Evolutionary conservation across 108 stramenopile species (phyloP).

Genomic region (Heterococcus sp.): DNA sequence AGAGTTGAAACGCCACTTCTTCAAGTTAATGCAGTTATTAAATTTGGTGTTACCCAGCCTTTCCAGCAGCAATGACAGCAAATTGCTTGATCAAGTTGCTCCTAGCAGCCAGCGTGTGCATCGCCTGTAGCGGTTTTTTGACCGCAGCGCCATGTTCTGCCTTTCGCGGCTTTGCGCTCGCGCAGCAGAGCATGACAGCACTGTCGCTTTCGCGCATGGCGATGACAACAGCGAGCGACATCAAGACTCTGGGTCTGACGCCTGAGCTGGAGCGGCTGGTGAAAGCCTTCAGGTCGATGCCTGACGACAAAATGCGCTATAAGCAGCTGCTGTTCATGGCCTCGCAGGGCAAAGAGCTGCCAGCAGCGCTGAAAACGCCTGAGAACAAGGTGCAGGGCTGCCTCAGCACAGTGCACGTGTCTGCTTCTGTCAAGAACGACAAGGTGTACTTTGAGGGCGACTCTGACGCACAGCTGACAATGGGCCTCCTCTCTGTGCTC

Average conservation of each 20-base stretch:
- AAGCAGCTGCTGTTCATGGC: slow-evolving; percentile 94
- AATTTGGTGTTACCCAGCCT: too few relatives aligned
- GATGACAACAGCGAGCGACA: slow-evolving; percentile 27
- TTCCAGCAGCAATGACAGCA: too few relatives aligned
- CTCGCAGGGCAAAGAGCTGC: slow-evolving; percentile 56
- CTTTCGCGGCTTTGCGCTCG: too few relatives aligned
- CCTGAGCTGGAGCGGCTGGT: slow-evolving; percentile 69
- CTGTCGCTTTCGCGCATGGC: too few relatives aligned
- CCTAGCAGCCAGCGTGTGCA: too few relatives aligned
- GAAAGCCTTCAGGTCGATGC: slow-evolving; percentile 69
- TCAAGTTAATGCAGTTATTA: too few relatives aligned
- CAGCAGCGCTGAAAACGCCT: slow-evolving; percentile 55
- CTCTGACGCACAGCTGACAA: slow-evolving; percentile 88
- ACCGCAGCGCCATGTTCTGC: too few relatives aligned
- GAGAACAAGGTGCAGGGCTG: slow-evolving; percentile 69
- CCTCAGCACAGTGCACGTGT: slow-evolving; percentile 38
- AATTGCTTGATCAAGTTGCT: too few relatives aligned
- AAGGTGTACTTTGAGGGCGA: slow-evolving; percentile 76
- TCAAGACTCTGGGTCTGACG: slow-evolving; percentile 30
- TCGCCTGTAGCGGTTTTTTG: too few relatives aligned
- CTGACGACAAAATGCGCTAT: slow-evolving; percentile 84
- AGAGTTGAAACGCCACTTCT: too few relatives aligned
- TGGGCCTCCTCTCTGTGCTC: slow-evolving; percentile 85
- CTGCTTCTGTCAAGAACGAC: slow-evolving; percentile 51
- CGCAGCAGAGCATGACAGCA: too few relatives aligned